Evolutionary conservation across 805 yeast genomes (phyloP).

Genomic region (Myxozyma neglecta): DNA sequence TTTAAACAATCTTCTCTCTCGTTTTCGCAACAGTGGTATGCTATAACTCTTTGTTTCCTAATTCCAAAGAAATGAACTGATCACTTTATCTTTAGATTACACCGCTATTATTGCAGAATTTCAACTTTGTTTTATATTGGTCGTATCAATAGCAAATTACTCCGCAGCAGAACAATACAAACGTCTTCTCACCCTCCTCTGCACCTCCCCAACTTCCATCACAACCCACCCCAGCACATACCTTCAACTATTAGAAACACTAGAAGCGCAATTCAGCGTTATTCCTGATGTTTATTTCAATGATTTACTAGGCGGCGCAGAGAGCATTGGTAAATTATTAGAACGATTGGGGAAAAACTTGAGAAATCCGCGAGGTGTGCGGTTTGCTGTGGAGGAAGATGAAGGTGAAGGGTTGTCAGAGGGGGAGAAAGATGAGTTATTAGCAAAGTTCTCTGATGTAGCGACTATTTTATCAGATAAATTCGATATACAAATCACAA

Average conservation of each 20-base stretch:
- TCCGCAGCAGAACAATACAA: conserved; percentile 69
- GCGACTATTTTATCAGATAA: not conserved
- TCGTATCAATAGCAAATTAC: conserved; percentile 58
- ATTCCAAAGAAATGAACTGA: too few species aligned
- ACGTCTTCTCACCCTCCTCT: conserved; percentile 48
- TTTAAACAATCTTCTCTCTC: conserved; percentile 43
- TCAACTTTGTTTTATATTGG: conserved; percentile 52
- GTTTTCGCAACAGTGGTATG: conserved; percentile 23
- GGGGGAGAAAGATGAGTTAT: too few species aligned
- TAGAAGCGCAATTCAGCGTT: conserved; percentile 44
- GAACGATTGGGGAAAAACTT: too few species aligned
- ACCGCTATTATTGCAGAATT: conserved; percentile 52
- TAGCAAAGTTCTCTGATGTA: too few species aligned
- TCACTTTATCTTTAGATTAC: conserved; percentile 26
- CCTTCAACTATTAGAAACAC: conserved; percentile 37
- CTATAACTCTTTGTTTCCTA: not conserved
- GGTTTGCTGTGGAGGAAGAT: too few species aligned
- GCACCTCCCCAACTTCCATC: conserved; percentile 42
- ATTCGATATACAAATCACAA: conserved; percentile 5
- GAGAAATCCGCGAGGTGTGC: too few species aligned
- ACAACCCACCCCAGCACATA: conserved; percentile 37
- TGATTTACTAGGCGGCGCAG: conserved; percentile 38
- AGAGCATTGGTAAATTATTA: too few species aligned
- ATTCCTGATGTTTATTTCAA: conserved; percentile 49
- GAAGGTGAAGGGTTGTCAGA: too few species aligned